Conservation (phyloP, 345 rosid genomes). For the Brassica juncea region DNA sequence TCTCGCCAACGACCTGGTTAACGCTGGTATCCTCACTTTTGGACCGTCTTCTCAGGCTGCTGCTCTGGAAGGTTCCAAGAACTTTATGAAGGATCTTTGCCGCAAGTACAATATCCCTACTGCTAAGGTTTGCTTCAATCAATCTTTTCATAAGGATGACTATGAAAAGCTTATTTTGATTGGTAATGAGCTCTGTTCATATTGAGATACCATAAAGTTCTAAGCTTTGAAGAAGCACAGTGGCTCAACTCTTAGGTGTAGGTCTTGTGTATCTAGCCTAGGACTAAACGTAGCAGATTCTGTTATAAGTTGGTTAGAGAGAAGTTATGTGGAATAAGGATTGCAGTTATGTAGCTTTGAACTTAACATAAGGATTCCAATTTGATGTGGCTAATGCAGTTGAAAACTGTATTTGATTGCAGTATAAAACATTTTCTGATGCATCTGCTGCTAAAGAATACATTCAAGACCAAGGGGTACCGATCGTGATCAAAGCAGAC, state of each 20-base stretch:
- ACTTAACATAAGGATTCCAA: neutral
- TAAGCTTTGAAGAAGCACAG: neutral
- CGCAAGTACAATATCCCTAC: constrained; percentile 90
- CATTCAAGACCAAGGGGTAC: constrained; percentile 75
- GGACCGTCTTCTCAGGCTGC: constrained; percentile 98
- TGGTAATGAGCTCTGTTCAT: constrained; percentile 4
- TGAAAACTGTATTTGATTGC: constrained; percentile 47
- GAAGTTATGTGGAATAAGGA: too few species aligned
- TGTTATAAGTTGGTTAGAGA: constrained; percentile 7
- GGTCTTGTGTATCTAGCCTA: neutral
- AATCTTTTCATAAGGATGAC: too few species aligned
- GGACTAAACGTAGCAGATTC: neutral
- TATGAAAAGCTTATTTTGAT: neutral
- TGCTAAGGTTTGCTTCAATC: constrained; percentile 65
- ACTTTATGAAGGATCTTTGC: constrained; percentile 88
- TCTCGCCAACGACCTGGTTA: constrained; percentile 67
- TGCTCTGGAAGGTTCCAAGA: constrained; percentile 94
- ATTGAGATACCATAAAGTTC: neutral
- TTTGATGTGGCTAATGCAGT: neutral
- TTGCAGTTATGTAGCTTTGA: neutral
- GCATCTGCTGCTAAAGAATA: constrained; percentile 70
- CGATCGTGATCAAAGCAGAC: constrained; percentile 89
- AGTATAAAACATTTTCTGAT: constrained; percentile 70
- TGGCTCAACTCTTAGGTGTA: neutral
- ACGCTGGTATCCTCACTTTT: constrained; percentile 74